Evolutionary conservation across 345 rosid genomes (phyloP).

Genomic region (Eucalyptus viminalis): DNA sequence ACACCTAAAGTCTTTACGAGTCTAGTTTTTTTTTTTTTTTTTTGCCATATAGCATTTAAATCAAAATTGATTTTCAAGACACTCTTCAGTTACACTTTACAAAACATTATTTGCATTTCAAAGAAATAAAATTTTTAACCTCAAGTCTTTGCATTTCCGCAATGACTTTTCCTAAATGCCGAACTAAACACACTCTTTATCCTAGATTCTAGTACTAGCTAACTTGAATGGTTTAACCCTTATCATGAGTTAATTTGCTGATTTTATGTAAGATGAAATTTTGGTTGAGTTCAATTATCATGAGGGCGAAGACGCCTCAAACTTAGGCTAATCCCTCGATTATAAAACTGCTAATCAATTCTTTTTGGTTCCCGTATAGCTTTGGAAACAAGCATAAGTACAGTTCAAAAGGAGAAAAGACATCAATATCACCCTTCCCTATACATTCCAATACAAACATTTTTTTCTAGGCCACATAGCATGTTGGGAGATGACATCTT

Average conservation of each 20-base stretch:
- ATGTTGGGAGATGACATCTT: background rate
- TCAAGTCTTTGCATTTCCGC: background rate
- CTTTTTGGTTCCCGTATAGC: background rate
- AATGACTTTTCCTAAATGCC: rapidly evolving
- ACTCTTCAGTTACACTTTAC: rapidly evolving
- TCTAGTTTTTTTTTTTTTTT: too few relatives aligned
- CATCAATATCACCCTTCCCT: background rate
- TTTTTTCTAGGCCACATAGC: background rate
- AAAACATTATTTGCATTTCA: too few relatives aligned
- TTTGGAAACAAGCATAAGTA: background rate
- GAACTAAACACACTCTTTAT: background rate
- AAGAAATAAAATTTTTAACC: too few relatives aligned
- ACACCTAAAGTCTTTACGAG: too few relatives aligned
- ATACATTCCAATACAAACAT: background rate
- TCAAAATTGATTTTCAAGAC: background rate
- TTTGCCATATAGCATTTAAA: background rate
- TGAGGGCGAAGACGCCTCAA: background rate
- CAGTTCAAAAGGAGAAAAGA: background rate
- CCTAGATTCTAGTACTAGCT: background rate
- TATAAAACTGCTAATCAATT: background rate
- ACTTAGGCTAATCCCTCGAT: background rate
- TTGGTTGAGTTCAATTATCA: background rate
- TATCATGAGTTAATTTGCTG: background rate
- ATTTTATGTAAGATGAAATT: background rate
- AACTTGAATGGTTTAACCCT: background rate